Evolutionary conservation across 2,329 filamentous ascomycete genomes (phyloP).

Genomic region (Colletotrichum navitas): DNA sequence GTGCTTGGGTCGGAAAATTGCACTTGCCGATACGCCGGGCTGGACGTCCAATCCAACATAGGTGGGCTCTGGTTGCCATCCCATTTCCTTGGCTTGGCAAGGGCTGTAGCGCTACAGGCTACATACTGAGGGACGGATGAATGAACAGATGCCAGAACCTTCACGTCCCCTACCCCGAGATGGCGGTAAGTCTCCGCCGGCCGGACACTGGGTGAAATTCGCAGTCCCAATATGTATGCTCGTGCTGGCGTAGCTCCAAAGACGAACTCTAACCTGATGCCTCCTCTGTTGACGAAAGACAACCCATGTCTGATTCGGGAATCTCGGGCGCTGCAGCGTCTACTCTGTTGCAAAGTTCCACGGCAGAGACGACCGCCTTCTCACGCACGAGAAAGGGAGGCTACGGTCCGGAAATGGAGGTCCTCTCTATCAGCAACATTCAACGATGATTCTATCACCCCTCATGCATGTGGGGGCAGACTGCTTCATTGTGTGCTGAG

Average conservation of each 20-base stretch:
- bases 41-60: not conserved
- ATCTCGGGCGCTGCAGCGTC: constrained; percentile 1
- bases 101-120: not conserved
- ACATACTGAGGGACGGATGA: constrained; percentile 6
- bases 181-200: constrained; percentile 30
- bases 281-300: not conserved
- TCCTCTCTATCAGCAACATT: too few relatives aligned
- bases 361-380: not conserved
- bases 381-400: constrained; percentile 23
- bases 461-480: not conserved
- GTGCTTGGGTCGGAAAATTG: constrained; percentile 16
- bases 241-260: constrained; percentile 12
- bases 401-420: not conserved
- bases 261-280: constrained; percentile 13
- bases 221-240: constrained; percentile 9
- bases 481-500: constrained; percentile 1
- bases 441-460: too few relatives aligned
- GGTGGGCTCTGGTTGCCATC: constrained; percentile 9
- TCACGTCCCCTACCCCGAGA: constrained; percentile 26
- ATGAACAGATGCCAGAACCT: constrained; percentile 14
- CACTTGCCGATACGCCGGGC: constrained; percentile 6
- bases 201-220: constrained; percentile 10
- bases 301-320: not conserved
- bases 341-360: not conserved
- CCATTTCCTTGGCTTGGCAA: constrained; percentile 22